Base-by-base conservation (phyloP, 2,329 filamentous ascomycete genomes). In the Alternaria sp. region DNA sequence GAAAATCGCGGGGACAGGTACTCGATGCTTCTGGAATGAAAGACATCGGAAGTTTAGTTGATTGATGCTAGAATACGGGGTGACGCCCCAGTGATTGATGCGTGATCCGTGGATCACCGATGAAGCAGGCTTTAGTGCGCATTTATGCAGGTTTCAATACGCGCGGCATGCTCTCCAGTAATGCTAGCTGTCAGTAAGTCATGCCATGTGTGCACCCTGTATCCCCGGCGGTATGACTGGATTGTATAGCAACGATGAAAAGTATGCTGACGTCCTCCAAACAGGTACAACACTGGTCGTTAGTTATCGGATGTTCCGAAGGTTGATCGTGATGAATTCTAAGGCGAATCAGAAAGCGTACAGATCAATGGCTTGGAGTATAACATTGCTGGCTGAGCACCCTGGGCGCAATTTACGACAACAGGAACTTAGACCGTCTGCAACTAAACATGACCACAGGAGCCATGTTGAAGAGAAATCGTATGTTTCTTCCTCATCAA, bases 61-160 rank as follows among this genome's bases (percentile, higher is more conserved):
- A 2, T 36, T 27, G 11, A n/a, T 30, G 16, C 20, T 22, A 50
- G 32, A 38, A 11, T 4, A n/a, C 20, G 5, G 20, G 14, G 14
- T 38, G 22, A 50, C 14, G 32, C 32, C 46, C n/a, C 32, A n/a
- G 14, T 11, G 5, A 16, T 50, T 16, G 22, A 16, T 20, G 53
- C 44, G 27, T 44, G 40, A 48, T 59, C 20, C 18, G 38, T 40
- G 18, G 32, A 44, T 51, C 46, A 30, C 22, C 57, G 44, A 45
- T 51, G 40, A n/a, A 18, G 18, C 57, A 32, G 20, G 27, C 30
- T 22, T 36, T 32, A 10, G 46, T 48, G 38, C 20, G 20, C 36
- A 22, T n/a, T 32, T 25, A 32, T 43, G 50, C 49, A 34, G 25
- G 56, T 27, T 48, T 20, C 22, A 50, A 50, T 25, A 18, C 20